Base-by-base conservation (phyloP, 2,329 filamentous ascomycete genomes). In the Monilinia aucupariae region DNA sequence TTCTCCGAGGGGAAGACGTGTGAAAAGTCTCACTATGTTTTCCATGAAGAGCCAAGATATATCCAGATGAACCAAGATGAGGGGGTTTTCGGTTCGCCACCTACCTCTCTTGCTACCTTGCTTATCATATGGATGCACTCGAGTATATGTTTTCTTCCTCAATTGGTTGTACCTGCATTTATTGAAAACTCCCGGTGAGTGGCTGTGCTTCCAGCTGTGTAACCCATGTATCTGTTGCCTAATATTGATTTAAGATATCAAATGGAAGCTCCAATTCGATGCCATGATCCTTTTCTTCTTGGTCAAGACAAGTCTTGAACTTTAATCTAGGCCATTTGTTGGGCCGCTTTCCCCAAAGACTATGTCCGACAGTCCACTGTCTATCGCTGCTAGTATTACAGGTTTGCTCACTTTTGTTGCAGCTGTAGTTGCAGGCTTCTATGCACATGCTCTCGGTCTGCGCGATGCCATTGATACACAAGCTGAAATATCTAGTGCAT, bases 381-480 rank as follows among this genome's bases (percentile, higher is more conserved):
- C 59, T 22, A 67, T 69, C 15, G 65, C 66, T 32, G 65, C 63
- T 20, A 65, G 54, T 54, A 63, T 67, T 25, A 68, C 64, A 8
- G 66, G 68, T 10, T 66, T 69, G 52, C 59, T 68, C 22, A 68
- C 67, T 13, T 69, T 69, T 41, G 65, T 66, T 39, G 64, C 63
- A 32, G 65, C 66, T 12, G 64, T 68, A 0, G 34, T 68, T 30
- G 64, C 65, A 34, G 65, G 56, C 34, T 68, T 69, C 65, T 66
- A 68, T 52, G 66, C 65, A 25, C 64, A 61, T 51, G 64, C 63
- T 15, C 60, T 66, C 15, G 65, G 63, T 55, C 63, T 69, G 37
- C 58, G 64, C 49, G 65, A 64, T 64, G 65, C 67, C 52, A 66
- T 67, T 43, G 67, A 69, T 53, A 68, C 68, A n/a, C 64, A 67